phyloP scores from a whole-genome alignment of 2,329 filamentous ascomycete species.

The Sphaerulina musiva region DNA sequence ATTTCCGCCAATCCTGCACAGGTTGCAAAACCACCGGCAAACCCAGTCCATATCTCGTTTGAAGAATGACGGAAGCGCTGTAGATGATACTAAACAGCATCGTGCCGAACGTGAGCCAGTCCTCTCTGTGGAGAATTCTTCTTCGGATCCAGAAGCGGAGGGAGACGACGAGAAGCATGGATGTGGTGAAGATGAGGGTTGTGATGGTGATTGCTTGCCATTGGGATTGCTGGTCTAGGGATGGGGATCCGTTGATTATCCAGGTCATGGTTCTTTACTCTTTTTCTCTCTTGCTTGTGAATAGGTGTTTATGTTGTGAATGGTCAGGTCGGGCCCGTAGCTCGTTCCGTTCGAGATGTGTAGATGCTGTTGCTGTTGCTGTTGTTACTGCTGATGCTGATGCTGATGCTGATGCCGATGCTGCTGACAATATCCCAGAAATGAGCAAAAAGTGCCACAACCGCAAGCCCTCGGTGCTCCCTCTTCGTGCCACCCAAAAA shows the following conservation, averaged over 20 bases:
- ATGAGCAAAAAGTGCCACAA: too few relatives aligned
- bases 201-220: constrained; percentile 15
- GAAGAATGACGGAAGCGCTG: constrained; percentile 11
- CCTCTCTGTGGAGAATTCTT: constrained; percentile 13
- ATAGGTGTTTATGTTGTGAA: neutral
- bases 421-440: too few relatives aligned
- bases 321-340: neutral
- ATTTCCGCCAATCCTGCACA: constrained; percentile 6
- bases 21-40: constrained; percentile 11
- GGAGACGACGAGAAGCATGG: constrained; percentile 11
- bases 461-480: too few relatives aligned
- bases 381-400: too few relatives aligned
- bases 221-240: constrained; percentile 11
- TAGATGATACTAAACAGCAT: constrained; percentile 15
- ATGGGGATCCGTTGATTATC: constrained; percentile 11
- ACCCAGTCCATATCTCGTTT: constrained; percentile 16
- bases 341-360: neutral
- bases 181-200: constrained; percentile 9
- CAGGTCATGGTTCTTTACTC: constrained; percentile 8
- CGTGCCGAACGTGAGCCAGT: constrained; percentile 18
- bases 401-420: too few relatives aligned
- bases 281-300: neutral
- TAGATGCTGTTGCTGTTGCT: neutral
- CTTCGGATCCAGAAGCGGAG: constrained; percentile 15
- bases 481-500: too few relatives aligned